Evolutionary conservation across 2,329 filamentous ascomycete species (phyloP), one percentile per base, ranked within the genome.

Genomic region (Botrytis deweyae): DNA sequence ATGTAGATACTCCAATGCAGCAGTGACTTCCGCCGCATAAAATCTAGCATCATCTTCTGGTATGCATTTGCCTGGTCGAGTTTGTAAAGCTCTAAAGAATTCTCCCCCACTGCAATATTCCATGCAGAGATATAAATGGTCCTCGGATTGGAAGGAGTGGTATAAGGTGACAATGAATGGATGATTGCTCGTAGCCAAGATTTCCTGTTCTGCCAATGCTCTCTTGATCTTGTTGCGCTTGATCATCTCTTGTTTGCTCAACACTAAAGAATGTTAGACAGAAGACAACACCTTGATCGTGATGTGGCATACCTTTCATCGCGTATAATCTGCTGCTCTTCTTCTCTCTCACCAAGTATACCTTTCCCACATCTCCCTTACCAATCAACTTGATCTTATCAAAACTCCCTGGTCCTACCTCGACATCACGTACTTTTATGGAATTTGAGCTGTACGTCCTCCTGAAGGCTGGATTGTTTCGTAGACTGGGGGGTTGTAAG

Each of bases 191-290:
- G 96, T 99, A 14, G 96, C 96, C 72, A 99, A 86, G 77, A 99
- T 99, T 83, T 99, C 96, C 82, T 98, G 96, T 84, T 99, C 96
- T 55, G 96, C 96, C 78, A 99, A 87, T 22, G 96, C 96, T 81
- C 96, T 91, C 88, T 99, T 99, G 85, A 99, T 99, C 88, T 99
- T 99, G 87, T 99, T 99, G 74, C 96, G 92, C 86, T 99, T 99
- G 84, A 99, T 99, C 96, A 99, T 99, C 84, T 99, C 96, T 87
- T 98, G 98, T 85, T 99, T 99, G 88, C 95, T 98, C 83, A 99
- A 83, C 9, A 99, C 96, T 98, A 81, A 25, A 71, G 70, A 84
- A 79, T 64, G 76, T 77, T 74, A 81, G 77, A 70, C 61, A 65
- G 10, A 29, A 36, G 18, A 62, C 33, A n/a, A 12, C 25, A 6